These are phyloP conservation scores for Senecio squalidus DNA, from an alignment of 140 eudicot species.

Conservation along the genomic window DNA sequence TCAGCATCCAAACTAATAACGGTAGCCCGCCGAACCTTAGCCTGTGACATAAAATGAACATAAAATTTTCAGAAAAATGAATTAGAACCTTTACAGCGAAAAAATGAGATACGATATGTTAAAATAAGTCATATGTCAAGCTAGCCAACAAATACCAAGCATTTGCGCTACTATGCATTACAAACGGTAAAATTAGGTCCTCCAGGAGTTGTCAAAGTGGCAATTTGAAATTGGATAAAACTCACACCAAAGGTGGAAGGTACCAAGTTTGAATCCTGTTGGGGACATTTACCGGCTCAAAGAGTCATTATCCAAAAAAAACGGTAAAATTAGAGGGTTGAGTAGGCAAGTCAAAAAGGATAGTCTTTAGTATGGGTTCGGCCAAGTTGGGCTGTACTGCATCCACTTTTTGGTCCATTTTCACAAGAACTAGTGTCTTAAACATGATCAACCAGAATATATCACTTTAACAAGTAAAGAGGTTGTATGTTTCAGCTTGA, in stretches of 20 bases:
- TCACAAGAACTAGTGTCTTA: not conserved
- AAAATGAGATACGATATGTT: not conserved
- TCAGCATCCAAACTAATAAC: constrained; percentile 51
- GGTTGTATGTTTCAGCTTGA: no score
- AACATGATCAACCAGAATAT: not conserved
- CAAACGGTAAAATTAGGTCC: constrained; percentile 4
- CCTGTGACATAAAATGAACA: constrained; percentile 37
- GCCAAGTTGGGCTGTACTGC: not conserved
- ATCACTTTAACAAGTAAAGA: not conserved
- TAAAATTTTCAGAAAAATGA: constrained; percentile 9
- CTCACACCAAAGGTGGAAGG: no score
- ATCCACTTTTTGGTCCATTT: not conserved
- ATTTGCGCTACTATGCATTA: not conserved
- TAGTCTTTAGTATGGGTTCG: not conserved
- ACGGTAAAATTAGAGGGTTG: not conserved
- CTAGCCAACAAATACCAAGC: not conserved
- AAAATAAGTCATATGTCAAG: not conserved
- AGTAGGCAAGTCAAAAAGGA: not conserved
- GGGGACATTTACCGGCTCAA: no score
- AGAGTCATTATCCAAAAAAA: no score
- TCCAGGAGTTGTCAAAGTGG: no score
- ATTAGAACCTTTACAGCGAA: not conserved
- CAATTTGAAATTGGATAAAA: no score
- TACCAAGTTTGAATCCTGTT: no score
- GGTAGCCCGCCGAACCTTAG: constrained; percentile 66